Percentiles rank a stretch among this genome's conserved stretches.
Conservation (phyloP, 2,329 filamentous ascomycete genomes). For the Fonsecaea monophora region DNA sequence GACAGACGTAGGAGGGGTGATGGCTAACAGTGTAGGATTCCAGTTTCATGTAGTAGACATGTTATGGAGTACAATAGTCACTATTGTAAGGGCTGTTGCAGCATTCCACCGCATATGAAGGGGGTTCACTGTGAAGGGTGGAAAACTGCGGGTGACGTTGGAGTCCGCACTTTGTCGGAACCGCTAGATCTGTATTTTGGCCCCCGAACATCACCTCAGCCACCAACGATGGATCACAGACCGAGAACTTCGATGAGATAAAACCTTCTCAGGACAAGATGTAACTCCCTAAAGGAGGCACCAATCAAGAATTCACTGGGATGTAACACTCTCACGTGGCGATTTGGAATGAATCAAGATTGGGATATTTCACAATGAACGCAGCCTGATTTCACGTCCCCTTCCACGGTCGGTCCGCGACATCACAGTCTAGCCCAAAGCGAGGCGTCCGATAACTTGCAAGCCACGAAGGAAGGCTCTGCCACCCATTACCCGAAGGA, state of each 20-base stretch:
- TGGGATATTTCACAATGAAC: not conserved
- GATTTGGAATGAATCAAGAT: not conserved
- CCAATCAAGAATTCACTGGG: not conserved
- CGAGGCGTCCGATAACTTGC: not conserved
- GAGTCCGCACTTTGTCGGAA: conserved; percentile 1
- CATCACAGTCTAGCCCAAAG: not conserved
- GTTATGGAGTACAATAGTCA: not conserved
- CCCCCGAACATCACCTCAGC: conserved; percentile 9
- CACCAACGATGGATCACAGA: not conserved
- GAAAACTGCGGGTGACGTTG: conserved; percentile 6
- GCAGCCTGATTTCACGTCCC: not conserved
- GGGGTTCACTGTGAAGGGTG: not conserved
- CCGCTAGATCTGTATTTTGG: not conserved
- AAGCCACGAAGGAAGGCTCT: not conserved
- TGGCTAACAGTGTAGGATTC: not conserved
- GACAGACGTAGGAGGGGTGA: not conserved
- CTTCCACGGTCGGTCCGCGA: not conserved
- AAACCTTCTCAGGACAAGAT: not conserved
- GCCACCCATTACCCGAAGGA: not conserved
- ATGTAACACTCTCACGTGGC: not conserved
- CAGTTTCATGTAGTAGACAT: not conserved
- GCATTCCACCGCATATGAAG: not conserved
- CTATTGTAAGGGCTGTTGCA: not conserved
- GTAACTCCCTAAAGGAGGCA: not conserved
- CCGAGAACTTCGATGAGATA: not conserved